Conservation (phyloP, 371 early-diverging fungal genomes). For the Actinomortierella ambigua region DNA sequence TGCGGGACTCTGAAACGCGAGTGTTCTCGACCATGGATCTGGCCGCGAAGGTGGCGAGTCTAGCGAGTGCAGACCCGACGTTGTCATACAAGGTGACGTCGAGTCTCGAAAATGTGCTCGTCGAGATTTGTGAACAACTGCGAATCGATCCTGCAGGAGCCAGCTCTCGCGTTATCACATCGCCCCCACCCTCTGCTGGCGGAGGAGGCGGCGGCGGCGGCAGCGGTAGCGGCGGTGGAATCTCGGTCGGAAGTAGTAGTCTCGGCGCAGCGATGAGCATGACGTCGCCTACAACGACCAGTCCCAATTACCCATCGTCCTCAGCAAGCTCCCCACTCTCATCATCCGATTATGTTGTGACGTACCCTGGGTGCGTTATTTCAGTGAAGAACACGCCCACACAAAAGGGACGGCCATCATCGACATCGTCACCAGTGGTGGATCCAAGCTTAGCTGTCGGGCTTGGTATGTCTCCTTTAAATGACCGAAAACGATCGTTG, state of each 20-base stretch:
- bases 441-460: slow-evolving; percentile 29
- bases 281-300: slow-evolving; percentile 33
- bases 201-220: slow-evolving; percentile 21
- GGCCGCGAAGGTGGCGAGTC: slow-evolving; percentile 53
- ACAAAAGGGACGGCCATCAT: slow-evolving; percentile 42
- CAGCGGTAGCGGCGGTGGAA: slow-evolving; percentile 3
- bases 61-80: slow-evolving; percentile 40
- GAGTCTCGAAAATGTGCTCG: slow-evolving; percentile 26
- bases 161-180: slow-evolving; percentile 25
- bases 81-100: slow-evolving; percentile 30
- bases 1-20: slow-evolving; percentile 55
- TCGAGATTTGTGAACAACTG: slow-evolving; percentile 41
- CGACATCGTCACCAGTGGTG: slow-evolving; percentile 28
- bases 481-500: slow-evolving; percentile 38
- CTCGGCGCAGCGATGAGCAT: slow-evolving; percentile 18
- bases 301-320: slow-evolving; percentile 17
- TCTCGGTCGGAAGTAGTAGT: background rate
- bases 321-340: slow-evolving; percentile 16
- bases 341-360: slow-evolving; percentile 32
- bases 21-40: slow-evolving; percentile 56
- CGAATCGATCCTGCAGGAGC: slow-evolving; percentile 35
- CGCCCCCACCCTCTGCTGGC: slow-evolving; percentile 44
- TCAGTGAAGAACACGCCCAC: slow-evolving; percentile 42
- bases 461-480: slow-evolving; percentile 32
- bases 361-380: slow-evolving; percentile 44